Evolutionary conservation across 2,329 filamentous ascomycete species (phyloP).

Genomic region (Colletotrichum cereale): DNA sequence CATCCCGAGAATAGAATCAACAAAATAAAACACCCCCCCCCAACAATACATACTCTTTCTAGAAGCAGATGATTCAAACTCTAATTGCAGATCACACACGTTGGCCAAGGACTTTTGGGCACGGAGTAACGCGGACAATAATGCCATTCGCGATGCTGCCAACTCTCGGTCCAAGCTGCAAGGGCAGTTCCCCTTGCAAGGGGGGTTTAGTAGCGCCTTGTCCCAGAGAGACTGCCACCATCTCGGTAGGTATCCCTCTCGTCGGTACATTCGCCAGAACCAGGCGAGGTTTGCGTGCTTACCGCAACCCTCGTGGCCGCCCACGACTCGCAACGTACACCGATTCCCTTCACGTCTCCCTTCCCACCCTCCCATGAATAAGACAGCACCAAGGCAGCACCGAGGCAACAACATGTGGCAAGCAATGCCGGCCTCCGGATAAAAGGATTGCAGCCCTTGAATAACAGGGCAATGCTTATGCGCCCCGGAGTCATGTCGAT

Average conservation of each 20-base stretch:
- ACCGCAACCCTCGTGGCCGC: not conserved
- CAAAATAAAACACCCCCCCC: not conserved
- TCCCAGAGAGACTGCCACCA: not conserved
- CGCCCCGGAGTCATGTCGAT: conserved; percentile 27
- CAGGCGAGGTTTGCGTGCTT: not conserved
- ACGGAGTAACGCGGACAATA: not conserved
- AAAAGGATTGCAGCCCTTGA: not conserved
- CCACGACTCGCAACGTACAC: conserved; percentile 23
- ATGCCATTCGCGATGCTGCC: not conserved
- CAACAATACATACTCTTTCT: conserved; percentile 5
- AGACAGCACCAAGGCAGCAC: not conserved
- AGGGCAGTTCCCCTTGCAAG: not conserved
- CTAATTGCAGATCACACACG: conserved; percentile 25
- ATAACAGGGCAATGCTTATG: conserved; percentile 11
- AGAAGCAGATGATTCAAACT: conserved; percentile 29
- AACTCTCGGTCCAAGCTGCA: conserved; percentile 9
- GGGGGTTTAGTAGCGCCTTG: not conserved
- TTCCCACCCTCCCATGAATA: not conserved
- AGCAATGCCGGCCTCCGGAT: conserved; percentile 6
- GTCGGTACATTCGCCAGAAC: conserved; percentile 13
- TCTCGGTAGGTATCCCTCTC: not conserved
- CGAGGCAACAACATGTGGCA: too few relatives aligned
- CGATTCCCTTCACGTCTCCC: not conserved
- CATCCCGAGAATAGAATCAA: conserved; percentile 16
- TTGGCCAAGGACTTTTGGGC: conserved; percentile 7